Percentiles rank a stretch among this genome's conserved stretches.
These are phyloP conservation scores for Xylaria sp. DNA, from an alignment of 495 filamentous ascomycete species.

Conservation along the genomic window DNA sequence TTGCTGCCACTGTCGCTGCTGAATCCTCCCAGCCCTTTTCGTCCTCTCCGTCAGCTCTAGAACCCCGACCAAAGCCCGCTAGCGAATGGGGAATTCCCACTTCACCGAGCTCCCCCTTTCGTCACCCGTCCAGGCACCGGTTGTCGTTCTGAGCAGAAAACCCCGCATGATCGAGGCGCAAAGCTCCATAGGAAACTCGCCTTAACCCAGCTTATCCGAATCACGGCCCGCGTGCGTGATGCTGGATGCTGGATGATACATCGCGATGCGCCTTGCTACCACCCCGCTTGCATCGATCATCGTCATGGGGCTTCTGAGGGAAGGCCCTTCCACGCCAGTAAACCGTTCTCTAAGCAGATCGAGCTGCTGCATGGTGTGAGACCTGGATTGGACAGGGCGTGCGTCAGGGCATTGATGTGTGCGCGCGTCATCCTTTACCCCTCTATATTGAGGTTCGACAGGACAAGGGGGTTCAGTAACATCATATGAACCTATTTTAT, in stretches of 20 bases:
- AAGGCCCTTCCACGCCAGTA: conserved; percentile 4
- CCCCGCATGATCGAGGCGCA: conserved; percentile 5
- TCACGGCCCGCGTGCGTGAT: background rate
- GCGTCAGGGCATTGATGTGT: conserved; percentile 13
- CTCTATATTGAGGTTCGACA: background rate
- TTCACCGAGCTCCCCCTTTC: conserved; percentile 12
- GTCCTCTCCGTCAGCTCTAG: conserved; percentile 6
- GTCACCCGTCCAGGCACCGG: background rate
- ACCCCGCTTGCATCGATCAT: conserved; percentile 23
- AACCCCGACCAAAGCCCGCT: background rate
- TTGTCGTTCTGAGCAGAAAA: background rate
- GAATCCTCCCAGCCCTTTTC: conserved; percentile 1
- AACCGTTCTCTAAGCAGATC: conserved; percentile 2
- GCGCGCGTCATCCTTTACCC: conserved; percentile 16
- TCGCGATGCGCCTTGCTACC: conserved; percentile 17
- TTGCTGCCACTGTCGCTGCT: background rate
- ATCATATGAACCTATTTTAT: conserved; percentile 9
- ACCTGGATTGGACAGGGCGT: conserved; percentile 4
- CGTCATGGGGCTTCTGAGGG: conserved; percentile 9
- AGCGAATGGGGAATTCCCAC: background rate
- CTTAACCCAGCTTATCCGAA: conserved; percentile 1
- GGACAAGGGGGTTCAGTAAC: conserved; percentile 11
- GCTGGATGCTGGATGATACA: conserved; percentile 11
- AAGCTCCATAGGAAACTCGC: background rate
- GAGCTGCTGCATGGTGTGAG: conserved; percentile 10